phyloP scores from a whole-genome alignment of 208 protist species.

The Herpetomonas muscarum region DNA sequence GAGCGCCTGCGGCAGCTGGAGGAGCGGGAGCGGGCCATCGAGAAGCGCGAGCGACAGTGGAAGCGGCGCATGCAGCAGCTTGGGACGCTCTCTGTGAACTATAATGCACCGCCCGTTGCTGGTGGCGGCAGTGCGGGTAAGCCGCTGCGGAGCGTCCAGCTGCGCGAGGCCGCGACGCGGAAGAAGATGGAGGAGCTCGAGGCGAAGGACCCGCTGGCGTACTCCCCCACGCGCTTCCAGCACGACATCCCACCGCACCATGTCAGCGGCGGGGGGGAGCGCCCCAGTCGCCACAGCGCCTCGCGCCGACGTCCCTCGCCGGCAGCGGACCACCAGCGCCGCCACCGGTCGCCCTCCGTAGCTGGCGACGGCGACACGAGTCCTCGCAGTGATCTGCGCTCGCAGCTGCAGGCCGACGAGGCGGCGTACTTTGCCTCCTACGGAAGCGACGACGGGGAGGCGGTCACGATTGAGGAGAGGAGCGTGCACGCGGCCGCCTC shows the following conservation, averaged over 20 bases:
- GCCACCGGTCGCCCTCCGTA: too few relatives aligned
- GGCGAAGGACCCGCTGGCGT: slow-evolving; percentile 46
- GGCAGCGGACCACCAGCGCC: not conserved
- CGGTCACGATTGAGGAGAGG: not conserved
- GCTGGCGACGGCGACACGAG: not conserved
- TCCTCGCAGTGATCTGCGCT: too few relatives aligned
- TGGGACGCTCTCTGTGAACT: slow-evolving; percentile 22
- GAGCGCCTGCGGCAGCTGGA: slow-evolving; percentile 32
- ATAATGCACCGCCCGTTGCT: slow-evolving; percentile 12
- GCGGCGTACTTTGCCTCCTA: too few relatives aligned
- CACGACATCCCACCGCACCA: slow-evolving; percentile 8
- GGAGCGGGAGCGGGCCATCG: slow-evolving; percentile 33
- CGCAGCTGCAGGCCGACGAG: too few relatives aligned
- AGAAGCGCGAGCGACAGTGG: slow-evolving; percentile 29
- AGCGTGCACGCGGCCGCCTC: not conserved
- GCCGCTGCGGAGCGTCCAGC: slow-evolving; percentile 50
- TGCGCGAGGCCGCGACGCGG: slow-evolving; percentile 62
- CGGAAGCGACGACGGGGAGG: not conserved
- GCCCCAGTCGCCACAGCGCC: not conserved
- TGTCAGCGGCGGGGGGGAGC: not conserved
- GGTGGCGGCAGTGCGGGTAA: not conserved
- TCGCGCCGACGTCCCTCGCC: not conserved
- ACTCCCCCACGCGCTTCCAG: slow-evolving; percentile 44
- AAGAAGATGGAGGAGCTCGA: slow-evolving; percentile 41
- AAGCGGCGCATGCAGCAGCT: slow-evolving; percentile 14